A percentile compares a stretch with the other conserved stretches of the same genome.
Conservation (phyloP, 345 rosid genomes). For the Populus tremula region DNA sequence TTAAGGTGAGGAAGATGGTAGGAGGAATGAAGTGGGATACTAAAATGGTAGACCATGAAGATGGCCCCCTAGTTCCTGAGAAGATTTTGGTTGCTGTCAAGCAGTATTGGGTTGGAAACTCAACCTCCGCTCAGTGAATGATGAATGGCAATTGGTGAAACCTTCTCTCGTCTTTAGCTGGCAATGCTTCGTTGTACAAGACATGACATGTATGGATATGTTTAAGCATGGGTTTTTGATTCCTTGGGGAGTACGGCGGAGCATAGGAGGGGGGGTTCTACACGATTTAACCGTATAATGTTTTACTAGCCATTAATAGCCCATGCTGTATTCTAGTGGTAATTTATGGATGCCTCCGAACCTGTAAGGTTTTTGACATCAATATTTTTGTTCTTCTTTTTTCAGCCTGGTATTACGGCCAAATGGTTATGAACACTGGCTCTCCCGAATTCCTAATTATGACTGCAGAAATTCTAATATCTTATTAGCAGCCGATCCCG, state of each 20-base stretch:
- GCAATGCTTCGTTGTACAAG: neutral
- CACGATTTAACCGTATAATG: neutral
- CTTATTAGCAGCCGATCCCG: neutral
- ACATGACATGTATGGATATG: neutral
- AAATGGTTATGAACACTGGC: neutral
- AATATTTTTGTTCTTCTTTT: neutral
- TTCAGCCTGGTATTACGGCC: neutral
- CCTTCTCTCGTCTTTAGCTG: neutral
- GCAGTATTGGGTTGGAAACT: slow-evolving; percentile 93
- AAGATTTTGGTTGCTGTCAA: slow-evolving; percentile 89
- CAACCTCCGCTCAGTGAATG: slow-evolving; percentile 42
- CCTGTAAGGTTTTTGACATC: neutral
- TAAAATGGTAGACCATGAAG: slow-evolving; percentile 97
- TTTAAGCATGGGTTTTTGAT: neutral
- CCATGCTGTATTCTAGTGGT: neutral
- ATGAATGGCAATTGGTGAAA: neutral
- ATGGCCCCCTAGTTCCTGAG: slow-evolving; percentile 91
- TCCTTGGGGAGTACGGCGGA: neutral
- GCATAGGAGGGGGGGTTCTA: neutral
- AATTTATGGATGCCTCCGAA: neutral
- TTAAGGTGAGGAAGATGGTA: slow-evolving; percentile 70
- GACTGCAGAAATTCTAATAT: neutral
- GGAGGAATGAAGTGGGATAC: slow-evolving; percentile 94
- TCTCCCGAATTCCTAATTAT: neutral
- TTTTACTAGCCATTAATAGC: neutral